These are phyloP conservation scores for Schwanniomyces etchellsii DNA, from an alignment of 1,139 yeast species.

Conservation along the genomic window DNA sequence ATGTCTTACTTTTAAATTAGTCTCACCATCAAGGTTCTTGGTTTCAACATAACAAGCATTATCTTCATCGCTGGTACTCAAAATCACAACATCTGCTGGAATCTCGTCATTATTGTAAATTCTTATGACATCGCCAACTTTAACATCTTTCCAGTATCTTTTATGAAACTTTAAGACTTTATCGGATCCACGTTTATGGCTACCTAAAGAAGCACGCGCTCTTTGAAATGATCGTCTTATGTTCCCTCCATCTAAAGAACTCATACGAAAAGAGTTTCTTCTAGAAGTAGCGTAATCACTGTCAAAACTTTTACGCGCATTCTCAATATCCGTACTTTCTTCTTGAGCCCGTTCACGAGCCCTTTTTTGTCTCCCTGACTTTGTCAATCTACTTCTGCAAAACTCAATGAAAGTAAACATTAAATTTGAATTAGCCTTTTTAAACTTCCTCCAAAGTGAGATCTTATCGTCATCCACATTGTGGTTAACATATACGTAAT, in stretches of 20 bases:
- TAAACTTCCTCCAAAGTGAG: conserved; percentile 56
- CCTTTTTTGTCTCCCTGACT: conserved; percentile 33
- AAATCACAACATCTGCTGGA: conserved; percentile 50
- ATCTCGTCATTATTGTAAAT: conserved; percentile 52
- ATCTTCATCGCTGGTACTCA: conserved; percentile 49
- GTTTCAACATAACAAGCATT: conserved; percentile 54
- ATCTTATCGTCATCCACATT: conserved; percentile 46
- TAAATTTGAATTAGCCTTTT: conserved; percentile 40
- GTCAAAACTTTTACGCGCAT: conserved; percentile 29
- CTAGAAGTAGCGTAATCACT: conserved; percentile 18
- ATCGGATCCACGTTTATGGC: conserved; percentile 4
- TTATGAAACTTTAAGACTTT: conserved; percentile 26
- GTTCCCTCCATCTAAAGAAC: conserved; percentile 17
- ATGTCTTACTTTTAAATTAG: conserved; percentile 50
- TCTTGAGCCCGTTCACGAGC: conserved; percentile 15
- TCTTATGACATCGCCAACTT: conserved; percentile 50
- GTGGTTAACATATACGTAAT: conserved; percentile 26
- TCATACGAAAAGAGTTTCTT: conserved; percentile 11
- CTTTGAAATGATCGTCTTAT: conserved; percentile 15
- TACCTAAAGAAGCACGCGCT: conserved; percentile 6
- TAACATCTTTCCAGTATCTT: conserved; percentile 48
- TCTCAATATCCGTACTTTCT: conserved; percentile 5
- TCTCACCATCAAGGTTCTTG: conserved; percentile 58
- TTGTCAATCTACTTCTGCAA: conserved; percentile 27
- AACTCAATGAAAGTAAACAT: conserved; percentile 24